These are phyloP conservation scores for Poterioochromonas sp. DNA, from an alignment of 352 stramenopile species.

Conservation along the genomic window DNA sequence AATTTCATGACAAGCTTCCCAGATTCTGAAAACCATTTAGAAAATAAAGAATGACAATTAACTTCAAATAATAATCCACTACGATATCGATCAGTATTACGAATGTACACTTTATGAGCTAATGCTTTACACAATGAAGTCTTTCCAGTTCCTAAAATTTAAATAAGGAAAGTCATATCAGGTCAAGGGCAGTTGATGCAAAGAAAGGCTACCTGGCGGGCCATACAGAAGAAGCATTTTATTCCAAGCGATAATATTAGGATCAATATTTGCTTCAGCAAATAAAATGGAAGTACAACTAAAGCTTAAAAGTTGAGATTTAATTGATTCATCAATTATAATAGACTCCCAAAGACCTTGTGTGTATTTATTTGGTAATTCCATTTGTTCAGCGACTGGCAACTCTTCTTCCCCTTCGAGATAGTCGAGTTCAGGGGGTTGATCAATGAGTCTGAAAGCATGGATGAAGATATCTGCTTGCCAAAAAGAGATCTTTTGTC, in stretches of 20 bases:
- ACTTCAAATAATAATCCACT: constrained; percentile 73
- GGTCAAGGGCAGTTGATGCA: neutral
- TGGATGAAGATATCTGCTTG: constrained; percentile 25
- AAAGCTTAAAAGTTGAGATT: constrained; percentile 70
- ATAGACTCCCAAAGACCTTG: constrained; percentile 14
- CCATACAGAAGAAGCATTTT: constrained; percentile 76
- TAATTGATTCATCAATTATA: constrained; percentile 66
- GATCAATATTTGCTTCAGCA: constrained; percentile 64
- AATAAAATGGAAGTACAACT: constrained; percentile 75
- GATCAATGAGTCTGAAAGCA: neutral
- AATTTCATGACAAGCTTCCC: constrained; percentile 80
- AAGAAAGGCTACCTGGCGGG: constrained; percentile 51
- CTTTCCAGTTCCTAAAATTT: constrained; percentile 68
- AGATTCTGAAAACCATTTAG: constrained; percentile 81
- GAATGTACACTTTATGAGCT: constrained; percentile 78
- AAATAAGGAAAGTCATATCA: too few relatives aligned
- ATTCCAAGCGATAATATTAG: constrained; percentile 79
- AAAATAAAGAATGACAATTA: constrained; percentile 79
- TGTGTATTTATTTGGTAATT: neutral
- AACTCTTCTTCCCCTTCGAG: neutral
- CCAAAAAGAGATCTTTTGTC: constrained; percentile 15
- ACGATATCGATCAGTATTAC: constrained; percentile 57
- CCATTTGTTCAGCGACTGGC: neutral
- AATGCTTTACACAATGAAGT: constrained; percentile 79
- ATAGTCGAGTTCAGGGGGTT: neutral